These are phyloP conservation scores for Afroboletus lepidellus DNA, from an alignment of 1,284 basidiomycete species.

Conservation along the genomic window DNA sequence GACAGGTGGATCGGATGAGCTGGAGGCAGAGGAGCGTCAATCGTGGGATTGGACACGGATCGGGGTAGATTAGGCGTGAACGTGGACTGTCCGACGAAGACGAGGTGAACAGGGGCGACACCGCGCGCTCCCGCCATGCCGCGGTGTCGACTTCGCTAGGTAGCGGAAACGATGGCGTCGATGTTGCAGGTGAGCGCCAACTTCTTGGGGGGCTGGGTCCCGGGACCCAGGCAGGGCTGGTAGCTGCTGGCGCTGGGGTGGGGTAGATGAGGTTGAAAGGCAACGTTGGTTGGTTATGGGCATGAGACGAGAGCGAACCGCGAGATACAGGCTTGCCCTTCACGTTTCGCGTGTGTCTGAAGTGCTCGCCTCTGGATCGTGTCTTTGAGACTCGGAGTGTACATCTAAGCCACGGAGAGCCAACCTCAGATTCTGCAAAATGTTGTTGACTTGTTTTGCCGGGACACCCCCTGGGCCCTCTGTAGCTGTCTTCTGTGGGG, in stretches of 20 bases:
- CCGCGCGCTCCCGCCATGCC: slow-evolving; percentile 50
- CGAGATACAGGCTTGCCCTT: slow-evolving; percentile 37
- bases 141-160: slow-evolving; percentile 26
- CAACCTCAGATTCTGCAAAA: slow-evolving; percentile 39
- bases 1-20: slow-evolving; percentile 37
- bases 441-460: slow-evolving; percentile 43
- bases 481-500: slow-evolving; percentile 3
- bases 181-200: slow-evolving; percentile 37
- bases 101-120: slow-evolving; percentile 47
- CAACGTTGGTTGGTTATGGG: slow-evolving; percentile 41
- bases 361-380: slow-evolving; percentile 56
- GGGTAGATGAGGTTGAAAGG: slow-evolving; percentile 39
- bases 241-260: slow-evolving; percentile 15
- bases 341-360: slow-evolving; percentile 58
- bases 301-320: slow-evolving; percentile 18
- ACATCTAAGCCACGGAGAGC: slow-evolving; percentile 1
- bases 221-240: slow-evolving; percentile 26
- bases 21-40: slow-evolving; percentile 43
- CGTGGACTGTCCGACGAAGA: neutral
- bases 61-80: slow-evolving; percentile 9
- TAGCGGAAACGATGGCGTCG: neutral
- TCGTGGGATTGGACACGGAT: slow-evolving; percentile 37
- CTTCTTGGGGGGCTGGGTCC: slow-evolving; percentile 52
- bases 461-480: slow-evolving; percentile 7
- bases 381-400: neutral